These are phyloP conservation scores for Chytridiales sp. DNA, from an alignment of 371 early-diverging fungal genomes.

Conservation along the genomic window DNA sequence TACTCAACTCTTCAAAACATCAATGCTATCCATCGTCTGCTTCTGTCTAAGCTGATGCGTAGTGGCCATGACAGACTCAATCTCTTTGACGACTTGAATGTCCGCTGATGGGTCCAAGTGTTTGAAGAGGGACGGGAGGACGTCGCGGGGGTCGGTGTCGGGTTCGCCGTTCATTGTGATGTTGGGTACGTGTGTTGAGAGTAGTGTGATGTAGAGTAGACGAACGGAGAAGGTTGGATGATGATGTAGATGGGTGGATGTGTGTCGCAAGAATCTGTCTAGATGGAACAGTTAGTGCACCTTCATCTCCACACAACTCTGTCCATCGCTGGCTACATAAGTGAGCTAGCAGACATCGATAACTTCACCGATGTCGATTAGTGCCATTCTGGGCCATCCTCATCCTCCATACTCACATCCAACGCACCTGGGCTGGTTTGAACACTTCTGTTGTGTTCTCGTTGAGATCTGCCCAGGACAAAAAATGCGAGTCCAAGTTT, in stretches of 20 bases:
- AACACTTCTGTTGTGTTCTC: too few species aligned
- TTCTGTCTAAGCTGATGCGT: background rate
- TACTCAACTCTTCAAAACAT: background rate
- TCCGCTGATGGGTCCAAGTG: constrained; percentile 7
- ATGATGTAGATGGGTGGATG: background rate
- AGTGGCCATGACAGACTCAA: background rate
- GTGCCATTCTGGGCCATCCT: too few species aligned
- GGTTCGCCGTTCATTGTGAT: background rate
- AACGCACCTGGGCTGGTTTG: too few species aligned
- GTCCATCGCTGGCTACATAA: too few species aligned
- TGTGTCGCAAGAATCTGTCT: background rate
- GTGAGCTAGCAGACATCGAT: too few species aligned
- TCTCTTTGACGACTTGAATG: background rate
- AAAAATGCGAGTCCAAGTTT: too few species aligned
- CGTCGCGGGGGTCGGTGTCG: background rate
- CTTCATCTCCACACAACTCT: background rate
- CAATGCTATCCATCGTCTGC: background rate
- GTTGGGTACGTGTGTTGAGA: too few species aligned
- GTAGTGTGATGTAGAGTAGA: too few species aligned
- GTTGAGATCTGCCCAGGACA: too few species aligned
- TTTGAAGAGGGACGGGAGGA: constrained; percentile 9
- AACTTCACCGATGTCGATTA: too few species aligned
- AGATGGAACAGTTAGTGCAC: background rate
- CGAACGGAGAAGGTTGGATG: too few species aligned
- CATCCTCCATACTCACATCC: too few species aligned